Conservation (phyloP, 2,329 filamentous ascomycete genomes). For the Colletotrichum agaves region DNA sequence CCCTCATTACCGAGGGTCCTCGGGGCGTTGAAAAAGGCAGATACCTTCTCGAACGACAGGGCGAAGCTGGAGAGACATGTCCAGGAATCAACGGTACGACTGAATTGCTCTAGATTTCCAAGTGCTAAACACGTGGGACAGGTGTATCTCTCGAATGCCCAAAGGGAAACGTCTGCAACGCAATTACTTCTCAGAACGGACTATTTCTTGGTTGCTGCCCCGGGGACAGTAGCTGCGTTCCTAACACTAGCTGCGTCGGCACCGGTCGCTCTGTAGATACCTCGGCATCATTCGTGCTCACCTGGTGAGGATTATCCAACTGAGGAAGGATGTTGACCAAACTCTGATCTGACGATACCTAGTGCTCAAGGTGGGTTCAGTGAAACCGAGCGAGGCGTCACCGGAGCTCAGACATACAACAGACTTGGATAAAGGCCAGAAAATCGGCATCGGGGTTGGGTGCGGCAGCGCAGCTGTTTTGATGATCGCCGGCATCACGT, state of each 20-base stretch:
- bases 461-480: background rate
- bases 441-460: constrained; percentile 6
- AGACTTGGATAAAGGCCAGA: background rate
- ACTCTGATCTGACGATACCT: background rate
- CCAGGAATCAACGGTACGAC: background rate
- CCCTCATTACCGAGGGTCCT: background rate
- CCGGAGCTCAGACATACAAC: background rate
- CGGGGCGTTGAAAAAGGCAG: too few relatives aligned
- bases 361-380: background rate
- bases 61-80: background rate
- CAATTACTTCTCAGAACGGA: background rate
- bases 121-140: background rate
- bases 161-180: background rate
- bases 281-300: background rate
- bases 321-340: background rate
- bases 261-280: background rate
- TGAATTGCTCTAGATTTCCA: background rate
- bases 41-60: background rate
- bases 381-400: background rate
- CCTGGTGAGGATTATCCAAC: background rate
- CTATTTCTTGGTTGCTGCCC: background rate
- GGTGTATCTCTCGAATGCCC: background rate
- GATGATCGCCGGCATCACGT: background rate
- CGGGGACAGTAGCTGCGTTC: background rate
- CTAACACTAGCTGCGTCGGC: background rate